Evolutionary conservation across 495 filamentous ascomycete genomes (phyloP).

Genomic region (Aspergillus carlsbadensis): DNA sequence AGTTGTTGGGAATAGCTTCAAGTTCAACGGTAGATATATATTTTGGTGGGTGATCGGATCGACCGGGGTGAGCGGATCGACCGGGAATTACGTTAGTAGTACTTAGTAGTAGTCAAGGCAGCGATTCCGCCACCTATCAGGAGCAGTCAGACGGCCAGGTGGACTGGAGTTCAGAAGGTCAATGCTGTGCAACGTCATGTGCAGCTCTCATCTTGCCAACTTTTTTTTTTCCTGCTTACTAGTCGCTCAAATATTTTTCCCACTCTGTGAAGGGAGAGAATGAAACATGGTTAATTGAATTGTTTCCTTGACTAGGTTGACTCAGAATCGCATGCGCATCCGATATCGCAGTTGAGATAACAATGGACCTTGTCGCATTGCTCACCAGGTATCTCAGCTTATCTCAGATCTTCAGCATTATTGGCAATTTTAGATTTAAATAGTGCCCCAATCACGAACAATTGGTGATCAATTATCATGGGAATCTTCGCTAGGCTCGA

Average conservation of each 20-base stretch:
- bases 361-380: not conserved
- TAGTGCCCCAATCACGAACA: not conserved
- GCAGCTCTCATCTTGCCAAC: not conserved
- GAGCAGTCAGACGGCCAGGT: not conserved
- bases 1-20: no score
- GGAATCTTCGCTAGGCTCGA: no score
- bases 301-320: not conserved
- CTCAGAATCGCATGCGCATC: not conserved
- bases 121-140: constrained; percentile 1
- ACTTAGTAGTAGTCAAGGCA: no score
- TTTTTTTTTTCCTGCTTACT: not conserved
- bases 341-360: constrained; percentile 1
- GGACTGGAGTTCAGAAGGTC: not conserved
- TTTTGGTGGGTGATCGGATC: no score
- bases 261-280: not conserved
- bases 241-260: not conserved
- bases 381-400: not conserved
- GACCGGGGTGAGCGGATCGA: no score
- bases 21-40: no score
- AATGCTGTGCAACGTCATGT: constrained; percentile 7
- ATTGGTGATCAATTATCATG: not conserved
- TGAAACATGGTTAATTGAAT: not conserved
- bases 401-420: not conserved
- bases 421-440: not conserved
- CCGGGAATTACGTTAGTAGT: no score